Percentiles rank a stretch among this genome's conserved stretches.
Conservation (phyloP, 768 basidiomycete genomes). For the Serendipita indica region DNA sequence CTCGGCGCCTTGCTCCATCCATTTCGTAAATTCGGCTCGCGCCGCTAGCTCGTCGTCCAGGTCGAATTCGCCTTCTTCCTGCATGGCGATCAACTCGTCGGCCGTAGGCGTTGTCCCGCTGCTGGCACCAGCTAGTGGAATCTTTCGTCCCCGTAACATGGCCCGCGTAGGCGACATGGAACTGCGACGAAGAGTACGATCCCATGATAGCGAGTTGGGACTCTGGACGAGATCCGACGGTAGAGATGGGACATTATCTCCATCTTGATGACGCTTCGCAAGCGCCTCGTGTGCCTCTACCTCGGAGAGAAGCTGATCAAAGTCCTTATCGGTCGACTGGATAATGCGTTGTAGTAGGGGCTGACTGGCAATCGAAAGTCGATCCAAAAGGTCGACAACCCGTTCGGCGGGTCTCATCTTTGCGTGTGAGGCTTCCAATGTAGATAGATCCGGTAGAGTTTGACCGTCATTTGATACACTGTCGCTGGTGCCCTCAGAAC, state of each 20-base stretch:
- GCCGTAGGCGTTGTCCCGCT: neutral
- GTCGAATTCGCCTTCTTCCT: neutral
- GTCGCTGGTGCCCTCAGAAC: neutral
- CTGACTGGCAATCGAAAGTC: neutral
- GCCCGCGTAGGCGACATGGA: neutral
- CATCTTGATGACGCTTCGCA: neutral
- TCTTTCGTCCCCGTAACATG: neutral
- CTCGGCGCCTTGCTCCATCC: neutral
- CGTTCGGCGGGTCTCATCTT: neutral
- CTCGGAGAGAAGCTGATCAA: slow-evolving; percentile 3
- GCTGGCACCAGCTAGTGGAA: neutral
- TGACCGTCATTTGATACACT: neutral
- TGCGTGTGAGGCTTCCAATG: neutral
- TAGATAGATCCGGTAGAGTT: neutral
- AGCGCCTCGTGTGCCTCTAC: neutral
- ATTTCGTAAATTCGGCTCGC: neutral
- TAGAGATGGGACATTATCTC: neutral
- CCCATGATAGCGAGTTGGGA: neutral
- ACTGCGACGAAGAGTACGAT: neutral
- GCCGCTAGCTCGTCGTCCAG: neutral
- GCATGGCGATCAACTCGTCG: neutral
- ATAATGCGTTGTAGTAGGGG: slow-evolving; percentile 1
- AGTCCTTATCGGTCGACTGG: neutral
- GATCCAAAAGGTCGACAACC: slow-evolving; percentile 1
- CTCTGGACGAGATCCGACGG: neutral